Conservation (phyloP, 2,329 filamentous ascomycete species). For the Fusarium sp. region DNA sequence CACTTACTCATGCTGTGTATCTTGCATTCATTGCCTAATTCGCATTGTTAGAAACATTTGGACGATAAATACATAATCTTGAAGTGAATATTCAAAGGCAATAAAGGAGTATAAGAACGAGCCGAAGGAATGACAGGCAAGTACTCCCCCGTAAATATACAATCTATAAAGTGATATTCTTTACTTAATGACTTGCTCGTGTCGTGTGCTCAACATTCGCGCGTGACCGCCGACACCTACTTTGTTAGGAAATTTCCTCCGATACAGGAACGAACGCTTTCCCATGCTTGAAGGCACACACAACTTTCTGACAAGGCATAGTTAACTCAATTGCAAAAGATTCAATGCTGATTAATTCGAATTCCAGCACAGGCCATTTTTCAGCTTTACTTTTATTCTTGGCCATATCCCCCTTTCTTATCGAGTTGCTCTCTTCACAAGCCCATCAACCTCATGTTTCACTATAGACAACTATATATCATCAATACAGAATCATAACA, state of each 20-base stretch:
- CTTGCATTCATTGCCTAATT: neutral
- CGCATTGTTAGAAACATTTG: neutral
- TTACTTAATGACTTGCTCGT: neutral
- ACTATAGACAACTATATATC: neutral
- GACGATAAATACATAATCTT: too few relatives aligned
- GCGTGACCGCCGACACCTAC: neutral
- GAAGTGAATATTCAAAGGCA: too few relatives aligned
- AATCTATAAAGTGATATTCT: neutral
- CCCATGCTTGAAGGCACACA: neutral
- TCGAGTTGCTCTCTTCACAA: neutral
- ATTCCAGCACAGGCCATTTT: neutral
- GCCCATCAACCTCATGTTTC: neutral
- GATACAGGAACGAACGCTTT: conserved; percentile 1
- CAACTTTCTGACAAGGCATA: neutral
- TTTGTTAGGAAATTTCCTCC: neutral
- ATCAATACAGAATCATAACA: neutral
- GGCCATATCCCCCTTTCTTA: neutral
- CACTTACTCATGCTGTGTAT: neutral
- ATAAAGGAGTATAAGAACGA: neutral
- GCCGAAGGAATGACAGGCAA: neutral
- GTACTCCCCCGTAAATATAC: neutral
- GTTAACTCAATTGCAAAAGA: neutral
- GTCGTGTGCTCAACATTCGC: neutral
- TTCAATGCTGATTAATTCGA: neutral
- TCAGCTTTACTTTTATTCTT: neutral